A percentile compares a stretch with the other conserved stretches of the same genome.
These are phyloP conservation scores for Tympanopsis confertula DNA, from an alignment of 2,329 filamentous ascomycete species.

Conservation along the genomic window DNA sequence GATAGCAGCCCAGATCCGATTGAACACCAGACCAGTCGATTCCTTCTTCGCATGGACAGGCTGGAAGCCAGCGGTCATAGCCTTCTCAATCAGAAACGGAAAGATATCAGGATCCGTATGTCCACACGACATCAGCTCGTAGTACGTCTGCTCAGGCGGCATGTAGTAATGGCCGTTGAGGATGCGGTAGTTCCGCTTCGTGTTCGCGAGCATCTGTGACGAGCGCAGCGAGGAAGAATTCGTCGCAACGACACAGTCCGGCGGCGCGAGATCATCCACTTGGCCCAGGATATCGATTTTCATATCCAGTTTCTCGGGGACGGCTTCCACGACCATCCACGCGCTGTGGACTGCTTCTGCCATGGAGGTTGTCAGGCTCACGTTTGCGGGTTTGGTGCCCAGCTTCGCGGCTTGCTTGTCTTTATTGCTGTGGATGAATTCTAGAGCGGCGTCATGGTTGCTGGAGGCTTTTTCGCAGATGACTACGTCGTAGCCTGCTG, in stretches of 20 bases:
- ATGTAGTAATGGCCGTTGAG: constrained; percentile 22
- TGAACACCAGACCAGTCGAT: constrained; percentile 19
- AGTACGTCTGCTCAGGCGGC: constrained; percentile 16
- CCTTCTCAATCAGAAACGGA: constrained; percentile 13
- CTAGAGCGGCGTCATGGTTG: constrained; percentile 11
- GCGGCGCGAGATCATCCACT: constrained; percentile 12
- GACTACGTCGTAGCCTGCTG: constrained; percentile 14
- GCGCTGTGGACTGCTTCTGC: constrained; percentile 3
- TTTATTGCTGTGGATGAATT: constrained; percentile 8
- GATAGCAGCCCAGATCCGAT: constrained; percentile 20
- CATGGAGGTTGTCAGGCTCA: background rate
- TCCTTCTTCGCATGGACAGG: constrained; percentile 15
- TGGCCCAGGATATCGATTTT: constrained; percentile 14
- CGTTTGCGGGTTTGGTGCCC: constrained; percentile 9
- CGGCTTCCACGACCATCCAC: constrained; percentile 16
- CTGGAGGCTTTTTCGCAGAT: constrained; percentile 13
- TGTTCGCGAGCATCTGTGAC: constrained; percentile 11
- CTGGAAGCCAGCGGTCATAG: constrained; percentile 13
- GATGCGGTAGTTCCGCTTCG: constrained; percentile 9
- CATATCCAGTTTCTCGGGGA: constrained; percentile 16
- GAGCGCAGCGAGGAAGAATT: constrained; percentile 17
- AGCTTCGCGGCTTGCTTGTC: constrained; percentile 7
- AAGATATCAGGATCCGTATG: constrained; percentile 13
- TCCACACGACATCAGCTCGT: constrained; percentile 21
- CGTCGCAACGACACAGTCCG: constrained; percentile 15